Evolutionary conservation across 805 yeast genomes (phyloP).

Genomic region (Wickerhamiella sorbophila): DNA sequence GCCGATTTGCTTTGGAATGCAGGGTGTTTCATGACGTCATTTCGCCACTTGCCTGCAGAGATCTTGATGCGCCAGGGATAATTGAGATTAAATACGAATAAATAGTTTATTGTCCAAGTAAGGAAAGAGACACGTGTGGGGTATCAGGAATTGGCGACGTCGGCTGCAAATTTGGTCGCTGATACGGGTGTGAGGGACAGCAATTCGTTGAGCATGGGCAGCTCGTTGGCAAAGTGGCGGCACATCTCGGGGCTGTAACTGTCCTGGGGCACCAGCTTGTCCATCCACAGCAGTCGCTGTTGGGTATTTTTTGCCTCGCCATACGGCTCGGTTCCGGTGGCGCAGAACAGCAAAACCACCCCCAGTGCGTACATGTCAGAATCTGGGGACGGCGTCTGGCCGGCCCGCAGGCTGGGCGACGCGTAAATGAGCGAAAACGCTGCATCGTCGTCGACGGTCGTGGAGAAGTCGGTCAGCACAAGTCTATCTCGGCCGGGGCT

Average conservation of each 20-base stretch:
- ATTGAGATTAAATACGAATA: no score
- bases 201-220: slow-evolving; percentile 8
- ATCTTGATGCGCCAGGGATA: no score
- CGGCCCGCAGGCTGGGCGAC: slow-evolving; percentile 33
- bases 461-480: slow-evolving; percentile 36
- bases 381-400: slow-evolving; percentile 22
- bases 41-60: no score
- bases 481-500: slow-evolving; percentile 16
- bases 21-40: no score
- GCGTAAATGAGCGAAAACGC: slow-evolving; percentile 30
- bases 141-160: no score
- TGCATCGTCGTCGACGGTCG: slow-evolving; percentile 15
- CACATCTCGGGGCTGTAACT: slow-evolving; percentile 15
- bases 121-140: no score
- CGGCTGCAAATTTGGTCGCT: no score
- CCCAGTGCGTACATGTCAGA: slow-evolving; percentile 38
- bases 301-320: slow-evolving; percentile 21
- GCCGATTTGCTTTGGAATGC: no score
- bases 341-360: slow-evolving; percentile 31
- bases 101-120: no score
- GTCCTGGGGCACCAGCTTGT: slow-evolving; percentile 19
- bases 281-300: slow-evolving; percentile 23
- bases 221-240: slow-evolving; percentile 11
- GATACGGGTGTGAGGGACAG: not conserved
- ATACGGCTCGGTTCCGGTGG: slow-evolving; percentile 35